Conservation (phyloP, 2,329 filamentous ascomycete species). For the Diplodia sapinea region DNA sequence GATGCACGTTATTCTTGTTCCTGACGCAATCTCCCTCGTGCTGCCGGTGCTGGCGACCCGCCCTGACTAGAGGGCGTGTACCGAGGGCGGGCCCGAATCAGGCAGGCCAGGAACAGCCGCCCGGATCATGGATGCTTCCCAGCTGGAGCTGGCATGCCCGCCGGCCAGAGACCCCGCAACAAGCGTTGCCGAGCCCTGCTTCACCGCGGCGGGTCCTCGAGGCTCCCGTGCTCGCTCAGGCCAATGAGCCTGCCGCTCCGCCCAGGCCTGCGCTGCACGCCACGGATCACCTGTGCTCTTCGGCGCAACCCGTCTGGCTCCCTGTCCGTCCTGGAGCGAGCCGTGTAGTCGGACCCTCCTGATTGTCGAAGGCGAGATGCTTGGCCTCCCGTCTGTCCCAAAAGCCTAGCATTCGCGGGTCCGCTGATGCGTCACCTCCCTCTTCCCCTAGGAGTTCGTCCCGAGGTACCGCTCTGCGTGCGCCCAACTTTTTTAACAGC, state of each 20-base stretch:
- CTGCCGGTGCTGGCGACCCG: slow-evolving; percentile 43
- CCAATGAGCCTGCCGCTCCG: slow-evolving; percentile 45
- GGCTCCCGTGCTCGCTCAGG: slow-evolving; percentile 46
- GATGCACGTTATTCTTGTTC: slow-evolving; percentile 45
- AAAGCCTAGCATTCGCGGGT: slow-evolving; percentile 47
- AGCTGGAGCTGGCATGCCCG: slow-evolving; percentile 28
- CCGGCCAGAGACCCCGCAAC: slow-evolving; percentile 46
- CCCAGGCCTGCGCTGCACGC: slow-evolving; percentile 45
- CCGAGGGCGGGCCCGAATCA: slow-evolving; percentile 25
- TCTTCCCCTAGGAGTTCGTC: slow-evolving; percentile 45
- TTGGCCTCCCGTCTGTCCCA: slow-evolving; percentile 41
- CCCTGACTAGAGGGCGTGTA: slow-evolving; percentile 30
- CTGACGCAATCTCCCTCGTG: slow-evolving; percentile 50
- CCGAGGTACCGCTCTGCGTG: slow-evolving; percentile 46
- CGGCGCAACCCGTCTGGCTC: slow-evolving; percentile 45
- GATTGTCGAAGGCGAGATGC: slow-evolving; percentile 23
- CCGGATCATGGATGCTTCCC: slow-evolving; percentile 31
- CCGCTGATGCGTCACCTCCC: slow-evolving; percentile 42
- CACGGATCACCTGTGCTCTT: slow-evolving; percentile 47
- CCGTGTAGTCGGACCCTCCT: slow-evolving; percentile 29
- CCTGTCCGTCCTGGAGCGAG: slow-evolving; percentile 36
- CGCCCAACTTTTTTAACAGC: slow-evolving; percentile 12
- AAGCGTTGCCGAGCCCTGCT: slow-evolving; percentile 52
- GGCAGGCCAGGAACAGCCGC: slow-evolving; percentile 32
- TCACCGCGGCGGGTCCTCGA: slow-evolving; percentile 46